phyloP scores from a whole-genome alignment of 164 flowering plant genomes.

The Cinnamomum micranthum region DNA sequence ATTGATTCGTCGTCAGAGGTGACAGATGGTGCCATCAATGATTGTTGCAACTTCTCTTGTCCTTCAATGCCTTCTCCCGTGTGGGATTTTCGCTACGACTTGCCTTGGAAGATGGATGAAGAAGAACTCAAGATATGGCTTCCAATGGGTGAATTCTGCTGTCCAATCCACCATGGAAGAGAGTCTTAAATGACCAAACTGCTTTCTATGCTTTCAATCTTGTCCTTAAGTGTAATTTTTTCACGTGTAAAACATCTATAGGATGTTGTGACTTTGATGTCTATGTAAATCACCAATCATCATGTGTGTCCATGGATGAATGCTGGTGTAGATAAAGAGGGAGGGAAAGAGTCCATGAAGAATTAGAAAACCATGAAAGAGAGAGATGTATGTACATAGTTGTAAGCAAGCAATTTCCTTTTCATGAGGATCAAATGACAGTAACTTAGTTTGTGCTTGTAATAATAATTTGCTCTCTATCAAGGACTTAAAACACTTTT shows the following conservation, averaged over 20 bases:
- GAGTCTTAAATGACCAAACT: constrained; percentile 19
- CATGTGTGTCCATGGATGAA: constrained; percentile 2
- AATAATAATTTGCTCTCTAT: no score
- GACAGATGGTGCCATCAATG: constrained; percentile 18
- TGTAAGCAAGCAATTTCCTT: background rate
- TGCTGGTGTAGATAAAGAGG: background rate
- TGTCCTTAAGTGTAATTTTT: constrained; percentile 17
- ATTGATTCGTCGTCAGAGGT: constrained; percentile 38
- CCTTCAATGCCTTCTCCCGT: constrained; percentile 51
- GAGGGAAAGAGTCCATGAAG: background rate
- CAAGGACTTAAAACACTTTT: no score
- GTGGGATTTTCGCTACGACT: constrained; percentile 57
- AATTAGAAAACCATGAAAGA: background rate
- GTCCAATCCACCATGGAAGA: constrained; percentile 25
- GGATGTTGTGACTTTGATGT: constrained; percentile 13
- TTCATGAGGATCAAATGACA: background rate
- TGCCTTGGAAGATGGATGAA: constrained; percentile 56
- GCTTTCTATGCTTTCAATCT: constrained; percentile 14
- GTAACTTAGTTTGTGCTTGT: background rate
- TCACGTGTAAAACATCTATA: constrained; percentile 9
- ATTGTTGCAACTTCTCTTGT: constrained; percentile 24
- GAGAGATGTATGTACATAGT: background rate
- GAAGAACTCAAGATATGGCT: constrained; percentile 46
- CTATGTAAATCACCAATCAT: background rate
- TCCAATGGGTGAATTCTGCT: constrained; percentile 30